Evolutionary conservation across 2,329 filamentous ascomycete genomes (phyloP).

Genomic region (Aureobasidium namibiae): DNA sequence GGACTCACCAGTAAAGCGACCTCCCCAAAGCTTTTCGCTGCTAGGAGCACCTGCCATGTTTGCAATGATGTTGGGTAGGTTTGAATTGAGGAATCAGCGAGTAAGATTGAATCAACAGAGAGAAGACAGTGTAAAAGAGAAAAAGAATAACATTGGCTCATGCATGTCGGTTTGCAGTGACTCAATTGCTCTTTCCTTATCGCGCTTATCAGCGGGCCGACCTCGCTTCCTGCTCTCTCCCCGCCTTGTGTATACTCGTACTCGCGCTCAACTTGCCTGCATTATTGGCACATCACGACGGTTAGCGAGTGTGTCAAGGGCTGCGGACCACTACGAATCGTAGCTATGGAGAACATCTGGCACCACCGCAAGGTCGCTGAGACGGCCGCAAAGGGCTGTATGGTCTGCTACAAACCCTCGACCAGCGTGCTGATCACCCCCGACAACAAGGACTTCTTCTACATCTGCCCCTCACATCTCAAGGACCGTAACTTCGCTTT

Average conservation of each 20-base stretch:
- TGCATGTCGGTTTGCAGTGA: neutral
- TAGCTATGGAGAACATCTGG: slow-evolving; percentile 57
- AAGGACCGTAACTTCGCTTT: slow-evolving; percentile 74
- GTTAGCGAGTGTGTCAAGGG: too few species aligned
- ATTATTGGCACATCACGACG: slow-evolving; percentile 17
- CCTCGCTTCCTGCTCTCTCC: neutral
- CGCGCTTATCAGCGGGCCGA: slow-evolving; percentile 12
- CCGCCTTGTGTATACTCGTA: neutral
- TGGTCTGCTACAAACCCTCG: slow-evolving; percentile 84
- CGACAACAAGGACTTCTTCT: slow-evolving; percentile 84
- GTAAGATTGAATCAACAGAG: neutral
- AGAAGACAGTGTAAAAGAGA: neutral
- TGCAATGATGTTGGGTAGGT: neutral
- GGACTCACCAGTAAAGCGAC: slow-evolving; percentile 48
- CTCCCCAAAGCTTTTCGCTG: slow-evolving; percentile 52
- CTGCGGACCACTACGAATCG: neutral
- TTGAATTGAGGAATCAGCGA: neutral
- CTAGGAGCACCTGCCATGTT: slow-evolving; percentile 20
- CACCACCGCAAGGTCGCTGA: slow-evolving; percentile 82
- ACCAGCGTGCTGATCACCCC: slow-evolving; percentile 81
- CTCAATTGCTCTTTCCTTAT: slow-evolving; percentile 8
- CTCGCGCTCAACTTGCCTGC: neutral
- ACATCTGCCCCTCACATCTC: slow-evolving; percentile 74
- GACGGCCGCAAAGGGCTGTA: slow-evolving; percentile 72
- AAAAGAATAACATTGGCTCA: neutral